These are phyloP conservation scores for Lactarius indigo DNA, from an alignment of 768 basidiomycete species.

Conservation along the genomic window DNA sequence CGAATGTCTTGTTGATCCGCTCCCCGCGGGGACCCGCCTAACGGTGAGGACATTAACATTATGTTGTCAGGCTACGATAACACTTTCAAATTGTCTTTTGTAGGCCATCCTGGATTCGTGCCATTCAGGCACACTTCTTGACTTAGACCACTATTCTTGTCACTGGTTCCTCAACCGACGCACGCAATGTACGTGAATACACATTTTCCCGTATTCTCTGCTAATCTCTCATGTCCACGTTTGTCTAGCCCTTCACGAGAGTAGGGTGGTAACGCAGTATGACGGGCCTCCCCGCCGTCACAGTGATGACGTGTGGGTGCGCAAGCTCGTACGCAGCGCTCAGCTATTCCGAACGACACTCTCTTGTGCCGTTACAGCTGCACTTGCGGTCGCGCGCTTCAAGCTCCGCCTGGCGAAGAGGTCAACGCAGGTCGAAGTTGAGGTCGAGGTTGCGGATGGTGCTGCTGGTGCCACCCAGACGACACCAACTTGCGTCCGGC, in stretches of 20 bases:
- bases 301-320: background rate
- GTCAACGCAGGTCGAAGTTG: background rate
- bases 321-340: background rate
- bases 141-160: conserved; percentile 26
- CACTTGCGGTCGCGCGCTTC: background rate
- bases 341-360: background rate
- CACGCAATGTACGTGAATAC: background rate
- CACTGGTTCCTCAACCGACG: conserved; percentile 11
- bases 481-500: background rate
- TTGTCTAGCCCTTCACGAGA: background rate
- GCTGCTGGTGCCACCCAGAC: background rate
- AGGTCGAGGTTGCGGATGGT: background rate
- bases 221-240: background rate
- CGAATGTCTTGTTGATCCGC: conserved; percentile 21
- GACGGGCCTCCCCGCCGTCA: background rate
- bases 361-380: background rate
- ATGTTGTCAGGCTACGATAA: background rate
- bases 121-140: conserved; percentile 25
- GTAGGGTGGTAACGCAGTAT: background rate
- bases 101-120: conserved; percentile 28
- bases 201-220: background rate
- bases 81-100: background rate
- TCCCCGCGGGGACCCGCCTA: conserved; percentile 20
- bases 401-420: background rate
- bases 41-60: conserved; percentile 11